Conservation (phyloP, 176 grass and related monocot genomes). For the Aechmea fasciata region DNA sequence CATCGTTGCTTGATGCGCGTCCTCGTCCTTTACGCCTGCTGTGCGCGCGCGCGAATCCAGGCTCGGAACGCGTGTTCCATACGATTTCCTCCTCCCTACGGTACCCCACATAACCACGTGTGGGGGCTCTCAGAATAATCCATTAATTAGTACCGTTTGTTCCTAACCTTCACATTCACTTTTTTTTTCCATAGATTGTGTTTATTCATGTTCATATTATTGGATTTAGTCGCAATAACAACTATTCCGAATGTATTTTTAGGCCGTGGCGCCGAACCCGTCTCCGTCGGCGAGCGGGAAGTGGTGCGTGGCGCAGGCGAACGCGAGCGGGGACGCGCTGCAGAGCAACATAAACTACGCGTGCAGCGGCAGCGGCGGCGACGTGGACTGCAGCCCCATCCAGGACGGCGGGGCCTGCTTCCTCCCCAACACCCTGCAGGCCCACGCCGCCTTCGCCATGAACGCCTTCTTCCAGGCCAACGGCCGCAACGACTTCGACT, state of each 20-base stretch:
- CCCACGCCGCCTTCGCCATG: conserved; percentile 38
- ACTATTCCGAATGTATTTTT: neutral
- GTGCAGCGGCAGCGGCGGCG: conserved; percentile 15
- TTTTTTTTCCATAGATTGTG: too few species aligned
- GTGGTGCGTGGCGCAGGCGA: conserved; percentile 33
- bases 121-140: too few species aligned
- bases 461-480: conserved; percentile 38
- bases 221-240: too few species aligned
- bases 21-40: too few species aligned
- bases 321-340: conserved; percentile 1
- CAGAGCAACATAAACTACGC: conserved; percentile 40
- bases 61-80: too few species aligned
- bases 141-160: too few species aligned
- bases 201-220: too few species aligned
- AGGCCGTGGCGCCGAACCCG: neutral
- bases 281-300: conserved; percentile 1
- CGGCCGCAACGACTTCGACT: conserved; percentile 27
- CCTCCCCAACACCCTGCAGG: conserved; percentile 19
- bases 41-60: too few species aligned
- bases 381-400: conserved; percentile 24
- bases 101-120: too few species aligned
- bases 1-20: too few species aligned
- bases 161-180: too few species aligned
- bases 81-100: too few species aligned
- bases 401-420: conserved; percentile 31